These are phyloP conservation scores for Melaleuca quinquenervia DNA, from an alignment of 345 rosid genomes.

Conservation along the genomic window DNA sequence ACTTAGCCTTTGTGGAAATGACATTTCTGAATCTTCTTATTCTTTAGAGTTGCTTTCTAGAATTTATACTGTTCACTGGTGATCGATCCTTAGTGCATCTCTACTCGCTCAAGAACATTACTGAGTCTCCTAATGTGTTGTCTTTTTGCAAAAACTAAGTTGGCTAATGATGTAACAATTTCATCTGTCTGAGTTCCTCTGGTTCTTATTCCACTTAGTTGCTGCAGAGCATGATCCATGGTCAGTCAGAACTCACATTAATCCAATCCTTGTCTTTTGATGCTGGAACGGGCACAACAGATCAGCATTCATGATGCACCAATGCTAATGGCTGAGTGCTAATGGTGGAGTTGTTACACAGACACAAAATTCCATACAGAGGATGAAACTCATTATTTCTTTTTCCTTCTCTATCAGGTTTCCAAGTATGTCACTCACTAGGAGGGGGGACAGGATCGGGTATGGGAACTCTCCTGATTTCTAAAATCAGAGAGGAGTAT, in stretches of 20 bases:
- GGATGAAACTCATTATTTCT: neutral
- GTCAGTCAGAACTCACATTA: neutral
- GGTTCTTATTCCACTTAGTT: neutral
- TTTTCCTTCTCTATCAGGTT: constrained; percentile 33
- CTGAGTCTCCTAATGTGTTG: neutral
- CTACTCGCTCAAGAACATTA: neutral
- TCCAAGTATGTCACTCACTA: constrained; percentile 93
- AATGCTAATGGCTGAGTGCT: neutral
- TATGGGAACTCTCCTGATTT: constrained; percentile 90
- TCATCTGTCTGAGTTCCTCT: neutral
- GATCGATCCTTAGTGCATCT: neutral
- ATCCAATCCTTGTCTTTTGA: neutral
- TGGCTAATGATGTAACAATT: neutral
- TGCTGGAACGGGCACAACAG: neutral
- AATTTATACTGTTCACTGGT: neutral
- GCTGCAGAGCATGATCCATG: neutral
- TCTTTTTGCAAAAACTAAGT: neutral
- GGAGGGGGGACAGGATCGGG: constrained; percentile 99
- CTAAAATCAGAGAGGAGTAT: constrained; percentile 93
- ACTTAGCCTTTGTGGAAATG: neutral
- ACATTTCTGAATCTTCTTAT: neutral
- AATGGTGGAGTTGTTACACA: neutral
- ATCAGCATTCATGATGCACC: neutral
- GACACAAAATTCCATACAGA: neutral
- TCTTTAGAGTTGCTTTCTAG: neutral